Percentiles rank a stretch among this genome's conserved stretches.
phyloP scores from a whole-genome alignment of 106 monocot genomes.

The Phalaenopsis aphrodite region DNA sequence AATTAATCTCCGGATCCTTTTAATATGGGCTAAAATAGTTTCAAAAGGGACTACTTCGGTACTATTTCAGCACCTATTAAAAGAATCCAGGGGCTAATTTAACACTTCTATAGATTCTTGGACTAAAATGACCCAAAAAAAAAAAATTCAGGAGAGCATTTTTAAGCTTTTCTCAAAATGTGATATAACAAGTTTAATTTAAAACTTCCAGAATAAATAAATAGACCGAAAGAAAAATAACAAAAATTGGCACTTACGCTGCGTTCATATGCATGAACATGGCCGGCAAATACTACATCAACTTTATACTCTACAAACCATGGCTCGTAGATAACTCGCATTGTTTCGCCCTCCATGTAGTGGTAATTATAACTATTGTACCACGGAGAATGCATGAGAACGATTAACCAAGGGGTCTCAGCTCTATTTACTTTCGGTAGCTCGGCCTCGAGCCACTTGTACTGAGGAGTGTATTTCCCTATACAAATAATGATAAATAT shows the following conservation, averaged over 20 bases:
- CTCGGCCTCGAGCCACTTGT: constrained; percentile 63
- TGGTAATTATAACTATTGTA: constrained; percentile 90
- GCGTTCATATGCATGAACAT: constrained; percentile 89
- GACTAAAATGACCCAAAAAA: too few relatives aligned
- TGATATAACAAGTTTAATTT: too few relatives aligned
- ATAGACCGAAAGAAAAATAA: not conserved
- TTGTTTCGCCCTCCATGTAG: constrained; percentile 85
- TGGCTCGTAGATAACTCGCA: constrained; percentile 70
- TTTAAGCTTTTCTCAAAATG: too few relatives aligned
- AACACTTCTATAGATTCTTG: too few relatives aligned
- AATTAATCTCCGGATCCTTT: too few relatives aligned
- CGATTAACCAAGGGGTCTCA: constrained; percentile 78
- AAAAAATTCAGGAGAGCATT: too few relatives aligned
- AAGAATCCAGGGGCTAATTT: too few relatives aligned
- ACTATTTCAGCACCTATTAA: too few relatives aligned
- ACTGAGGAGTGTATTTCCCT: constrained; percentile 88
- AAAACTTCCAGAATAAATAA: not conserved
- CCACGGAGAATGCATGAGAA: constrained; percentile 77
- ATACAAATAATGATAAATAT: not conserved
- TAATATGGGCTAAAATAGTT: too few relatives aligned
- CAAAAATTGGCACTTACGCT: constrained; percentile 31
- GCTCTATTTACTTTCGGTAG: constrained; percentile 66
- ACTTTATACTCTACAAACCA: constrained; percentile 88
- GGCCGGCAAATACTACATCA: constrained; percentile 68
- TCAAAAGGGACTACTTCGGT: too few relatives aligned